Conservation (phyloP, 2,329 filamentous ascomycete species). For the Botrytis byssoidea region DNA sequence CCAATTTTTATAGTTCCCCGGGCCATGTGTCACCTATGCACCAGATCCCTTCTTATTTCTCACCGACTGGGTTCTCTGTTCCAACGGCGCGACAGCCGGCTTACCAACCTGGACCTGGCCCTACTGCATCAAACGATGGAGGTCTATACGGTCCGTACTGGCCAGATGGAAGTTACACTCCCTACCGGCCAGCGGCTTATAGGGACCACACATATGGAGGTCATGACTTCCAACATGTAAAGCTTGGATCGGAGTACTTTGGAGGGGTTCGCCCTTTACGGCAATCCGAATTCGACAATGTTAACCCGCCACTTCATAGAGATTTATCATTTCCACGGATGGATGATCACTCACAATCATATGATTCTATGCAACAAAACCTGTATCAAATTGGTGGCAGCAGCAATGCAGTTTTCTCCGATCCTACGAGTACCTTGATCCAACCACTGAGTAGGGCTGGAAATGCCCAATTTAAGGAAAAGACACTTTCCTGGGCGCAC, state of each 20-base stretch:
- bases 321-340: constrained; percentile 11
- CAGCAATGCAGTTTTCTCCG: constrained; percentile 11
- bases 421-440: constrained; percentile 30
- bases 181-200: constrained; percentile 58
- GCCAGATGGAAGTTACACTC: constrained; percentile 55
- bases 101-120: constrained; percentile 55
- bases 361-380: constrained; percentile 17
- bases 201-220: constrained; percentile 49
- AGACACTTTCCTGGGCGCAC: constrained; percentile 67
- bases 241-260: constrained; percentile 17
- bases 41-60: constrained; percentile 31
- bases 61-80: constrained; percentile 48
- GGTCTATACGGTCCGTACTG: constrained; percentile 61
- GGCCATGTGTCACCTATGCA: constrained; percentile 32
- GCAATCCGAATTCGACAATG: constrained; percentile 22
- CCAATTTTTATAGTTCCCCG: constrained; percentile 30
- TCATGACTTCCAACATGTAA: constrained; percentile 16
- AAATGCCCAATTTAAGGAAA: constrained; percentile 62
- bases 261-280: constrained; percentile 13
- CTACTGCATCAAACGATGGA: constrained; percentile 56
- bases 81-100: constrained; percentile 59
- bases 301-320: constrained; percentile 4
- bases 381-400: constrained; percentile 17
- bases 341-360: constrained; percentile 9
- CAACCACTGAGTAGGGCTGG: constrained; percentile 31